Evolutionary conservation across 805 yeast genomes (phyloP).

Genomic region (Metschnikowia orientalis): DNA sequence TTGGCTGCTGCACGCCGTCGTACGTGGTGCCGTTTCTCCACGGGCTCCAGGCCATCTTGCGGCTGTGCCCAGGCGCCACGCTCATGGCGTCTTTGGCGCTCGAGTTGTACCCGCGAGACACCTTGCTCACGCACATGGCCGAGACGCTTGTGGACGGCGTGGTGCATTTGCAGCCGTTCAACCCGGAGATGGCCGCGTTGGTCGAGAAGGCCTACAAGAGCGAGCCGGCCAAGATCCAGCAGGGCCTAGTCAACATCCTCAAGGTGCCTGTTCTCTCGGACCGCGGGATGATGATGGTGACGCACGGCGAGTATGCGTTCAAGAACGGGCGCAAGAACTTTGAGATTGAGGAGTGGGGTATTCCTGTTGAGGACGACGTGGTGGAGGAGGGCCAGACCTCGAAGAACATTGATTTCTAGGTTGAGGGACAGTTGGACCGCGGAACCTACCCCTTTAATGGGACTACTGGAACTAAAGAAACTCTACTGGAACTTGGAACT

Average conservation of each 20-base stretch:
- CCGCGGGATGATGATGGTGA: conserved; percentile 73
- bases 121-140: conserved; percentile 41
- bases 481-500: no score
- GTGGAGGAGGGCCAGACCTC: conserved; percentile 32
- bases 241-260: conserved; percentile 75
- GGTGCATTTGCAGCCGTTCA: conserved; percentile 75
- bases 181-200: conserved; percentile 61
- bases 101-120: conserved; percentile 59
- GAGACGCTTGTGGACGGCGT: conserved; percentile 66
- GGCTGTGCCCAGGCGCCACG: conserved; percentile 45
- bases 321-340: conserved; percentile 77
- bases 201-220: conserved; percentile 66
- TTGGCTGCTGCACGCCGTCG: conserved; percentile 41
- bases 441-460: no score
- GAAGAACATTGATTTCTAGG: conserved; percentile 33
- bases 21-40: conserved; percentile 59
- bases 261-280: conserved; percentile 72
- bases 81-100: conserved; percentile 55
- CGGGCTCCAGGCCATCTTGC: conserved; percentile 50
- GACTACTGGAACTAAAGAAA: no score
- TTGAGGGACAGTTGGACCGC: no score
- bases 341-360: conserved; percentile 93
- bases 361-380: conserved; percentile 85
- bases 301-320: conserved; percentile 77
- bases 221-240: conserved; percentile 73